Conservation (phyloP, 2,329 filamentous ascomycete genomes). For the Phialemonium atrogriseum region DNA sequence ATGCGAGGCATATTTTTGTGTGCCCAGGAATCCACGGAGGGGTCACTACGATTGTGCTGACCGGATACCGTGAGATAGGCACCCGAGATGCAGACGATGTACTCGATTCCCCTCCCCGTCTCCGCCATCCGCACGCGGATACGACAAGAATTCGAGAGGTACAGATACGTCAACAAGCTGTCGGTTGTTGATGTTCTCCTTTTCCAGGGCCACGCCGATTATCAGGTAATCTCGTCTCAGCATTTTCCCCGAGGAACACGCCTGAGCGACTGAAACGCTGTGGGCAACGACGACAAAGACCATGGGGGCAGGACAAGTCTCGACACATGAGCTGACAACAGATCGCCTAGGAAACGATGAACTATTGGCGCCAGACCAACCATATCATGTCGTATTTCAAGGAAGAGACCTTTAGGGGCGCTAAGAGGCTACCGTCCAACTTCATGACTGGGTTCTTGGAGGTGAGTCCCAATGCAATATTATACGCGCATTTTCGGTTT, state of each 20-base stretch:
- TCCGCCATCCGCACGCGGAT: conserved; percentile 86
- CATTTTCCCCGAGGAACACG: no score
- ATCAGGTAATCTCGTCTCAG: no score
- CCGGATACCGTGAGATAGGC: conserved; percentile 46
- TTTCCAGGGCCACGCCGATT: conserved; percentile 87
- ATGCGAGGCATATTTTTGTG: no score
- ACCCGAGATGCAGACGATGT: conserved; percentile 95
- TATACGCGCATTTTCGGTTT: not conserved
- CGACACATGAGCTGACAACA: conserved; percentile 1
- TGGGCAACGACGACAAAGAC: not conserved
- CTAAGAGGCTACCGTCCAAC: conserved; percentile 71
- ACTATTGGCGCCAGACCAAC: conserved; percentile 96
- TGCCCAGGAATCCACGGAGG: no score
- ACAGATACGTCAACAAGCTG: conserved; percentile 87
- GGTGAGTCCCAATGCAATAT: conserved; percentile 43
- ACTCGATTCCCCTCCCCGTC: conserved; percentile 83
- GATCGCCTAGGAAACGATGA: conserved; percentile 75
- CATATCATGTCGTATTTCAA: conserved; percentile 98
- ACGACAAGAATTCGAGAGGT: conserved; percentile 91
- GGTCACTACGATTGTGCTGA: not conserved
- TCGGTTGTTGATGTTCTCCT: conserved; percentile 82
- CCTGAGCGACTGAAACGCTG: conserved; percentile 12
- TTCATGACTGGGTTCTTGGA: conserved; percentile 95
- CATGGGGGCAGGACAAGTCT: not conserved
- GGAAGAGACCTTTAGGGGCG: conserved; percentile 67